These are phyloP conservation scores for Chlorella sp. DNA, from an alignment of 139 green algal genomes.

Conservation along the genomic window DNA sequence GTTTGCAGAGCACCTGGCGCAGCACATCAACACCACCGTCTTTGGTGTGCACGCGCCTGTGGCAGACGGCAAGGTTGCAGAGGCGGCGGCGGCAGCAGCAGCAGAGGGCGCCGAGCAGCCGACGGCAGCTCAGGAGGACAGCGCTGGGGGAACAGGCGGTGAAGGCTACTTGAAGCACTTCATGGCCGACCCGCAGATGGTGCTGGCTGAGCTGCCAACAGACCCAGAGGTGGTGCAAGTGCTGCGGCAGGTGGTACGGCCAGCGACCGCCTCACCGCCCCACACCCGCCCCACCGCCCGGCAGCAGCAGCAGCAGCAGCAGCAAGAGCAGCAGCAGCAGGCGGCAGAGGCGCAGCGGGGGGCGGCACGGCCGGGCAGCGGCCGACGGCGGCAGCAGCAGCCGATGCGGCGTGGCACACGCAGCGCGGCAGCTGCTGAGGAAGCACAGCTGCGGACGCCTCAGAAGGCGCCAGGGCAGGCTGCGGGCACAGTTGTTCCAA, in stretches of 20 bases:
- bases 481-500: no score
- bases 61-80: not conserved
- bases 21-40: conserved; percentile 23
- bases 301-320: not conserved
- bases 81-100: not conserved
- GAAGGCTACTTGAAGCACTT: not conserved
- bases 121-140: not conserved
- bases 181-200: not conserved
- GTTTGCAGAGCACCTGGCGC: conserved; percentile 22
- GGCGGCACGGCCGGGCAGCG: not conserved
- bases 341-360: not conserved
- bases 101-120: not conserved
- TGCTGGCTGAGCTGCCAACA: conserved; percentile 29
- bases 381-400: not conserved
- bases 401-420: no score
- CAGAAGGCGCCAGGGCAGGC: no score
- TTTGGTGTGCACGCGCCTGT: not conserved
- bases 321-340: not conserved
- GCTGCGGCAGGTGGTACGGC: conserved; percentile 23
- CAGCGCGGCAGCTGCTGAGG: no score
- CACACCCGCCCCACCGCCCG: not conserved
- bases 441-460: no score
- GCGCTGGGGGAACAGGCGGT: not conserved
- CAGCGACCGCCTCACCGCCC: not conserved
- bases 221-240: conserved; percentile 18